Evolutionary conservation across 2,329 filamentous ascomycete genomes (phyloP).

Genomic region (Monosporascus sp.): DNA sequence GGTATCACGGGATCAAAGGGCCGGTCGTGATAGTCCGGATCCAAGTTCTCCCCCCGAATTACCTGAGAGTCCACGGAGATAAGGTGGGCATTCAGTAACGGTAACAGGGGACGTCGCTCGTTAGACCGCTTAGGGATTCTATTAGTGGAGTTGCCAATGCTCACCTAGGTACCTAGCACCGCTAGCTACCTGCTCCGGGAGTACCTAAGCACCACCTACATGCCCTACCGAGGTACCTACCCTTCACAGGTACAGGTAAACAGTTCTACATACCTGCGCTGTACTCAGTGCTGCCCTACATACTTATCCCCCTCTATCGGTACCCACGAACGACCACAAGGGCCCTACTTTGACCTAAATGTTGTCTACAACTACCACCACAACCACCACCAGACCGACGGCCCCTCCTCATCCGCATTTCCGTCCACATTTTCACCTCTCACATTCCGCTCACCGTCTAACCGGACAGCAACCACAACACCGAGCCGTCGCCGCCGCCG

Average conservation of each 20-base stretch:
- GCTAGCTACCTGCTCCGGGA: background rate
- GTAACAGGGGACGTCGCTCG: background rate
- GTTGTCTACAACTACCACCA: background rate
- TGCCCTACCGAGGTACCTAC: background rate
- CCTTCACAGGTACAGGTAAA: too few relatives aligned
- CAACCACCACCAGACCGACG: background rate
- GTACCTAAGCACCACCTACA: background rate
- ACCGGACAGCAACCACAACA: too few relatives aligned
- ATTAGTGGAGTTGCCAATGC: background rate
- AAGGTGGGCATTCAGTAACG: background rate
- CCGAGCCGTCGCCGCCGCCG: too few relatives aligned
- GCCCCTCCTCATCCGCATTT: slow-evolving; percentile 1
- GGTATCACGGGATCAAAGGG: too few relatives aligned
- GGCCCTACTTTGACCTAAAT: too few relatives aligned
- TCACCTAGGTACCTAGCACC: background rate
- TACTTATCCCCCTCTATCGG: too few relatives aligned
- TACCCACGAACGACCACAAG: too few relatives aligned
- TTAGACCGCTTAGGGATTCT: background rate
- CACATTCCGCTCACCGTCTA: background rate
- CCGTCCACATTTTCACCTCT: background rate
- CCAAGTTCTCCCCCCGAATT: too few relatives aligned
- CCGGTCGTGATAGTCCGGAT: too few relatives aligned
- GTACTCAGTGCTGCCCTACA: too few relatives aligned
- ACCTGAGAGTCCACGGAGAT: background rate
- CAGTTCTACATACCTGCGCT: too few relatives aligned